Evolutionary conservation across 1,139 yeast species (phyloP).

Genomic region (Sugiyamaella novakii): DNA sequence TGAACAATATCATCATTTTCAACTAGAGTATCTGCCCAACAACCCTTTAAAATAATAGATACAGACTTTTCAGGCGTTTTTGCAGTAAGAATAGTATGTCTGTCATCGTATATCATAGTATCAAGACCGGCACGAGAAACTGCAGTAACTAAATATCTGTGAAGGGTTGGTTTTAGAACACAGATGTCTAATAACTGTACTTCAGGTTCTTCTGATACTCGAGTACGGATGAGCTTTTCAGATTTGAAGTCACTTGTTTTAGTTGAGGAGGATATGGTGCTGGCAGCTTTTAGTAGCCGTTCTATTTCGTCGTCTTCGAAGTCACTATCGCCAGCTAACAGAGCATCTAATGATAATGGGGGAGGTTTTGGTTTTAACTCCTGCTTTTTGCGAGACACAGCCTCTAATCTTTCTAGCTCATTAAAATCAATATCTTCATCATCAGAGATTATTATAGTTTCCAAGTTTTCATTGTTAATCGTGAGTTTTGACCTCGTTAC

Average conservation of each 20-base stretch:
- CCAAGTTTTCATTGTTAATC: no score
- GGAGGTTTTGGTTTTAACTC: background rate
- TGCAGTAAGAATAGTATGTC: conserved; percentile 7
- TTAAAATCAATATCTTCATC: conserved; percentile 10
- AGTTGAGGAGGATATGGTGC: background rate
- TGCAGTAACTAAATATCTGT: conserved; percentile 23
- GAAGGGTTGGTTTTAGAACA: conserved; percentile 24
- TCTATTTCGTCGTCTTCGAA: conserved; percentile 6
- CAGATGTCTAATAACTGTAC: conserved; percentile 24
- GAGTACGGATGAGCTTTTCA: conserved; percentile 18
- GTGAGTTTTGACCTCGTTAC: no score
- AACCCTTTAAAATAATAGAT: conserved; percentile 25
- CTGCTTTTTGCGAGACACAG: conserved; percentile 6
- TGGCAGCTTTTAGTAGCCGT: background rate
- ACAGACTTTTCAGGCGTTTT: background rate
- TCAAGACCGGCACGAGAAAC: conserved; percentile 12
- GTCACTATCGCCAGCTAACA: background rate
- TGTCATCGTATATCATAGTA: background rate
- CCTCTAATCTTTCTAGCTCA: conserved; percentile 13
- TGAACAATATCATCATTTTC: conserved; percentile 43
- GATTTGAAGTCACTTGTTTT: conserved; percentile 19
- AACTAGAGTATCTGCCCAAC: conserved; percentile 35
- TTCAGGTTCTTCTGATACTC: conserved; percentile 18
- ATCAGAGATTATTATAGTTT: no score
- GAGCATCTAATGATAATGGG: background rate